Evolutionary conservation across 2,329 filamentous ascomycete species (phyloP).

Genomic region (Diplodia scrobiculata): DNA sequence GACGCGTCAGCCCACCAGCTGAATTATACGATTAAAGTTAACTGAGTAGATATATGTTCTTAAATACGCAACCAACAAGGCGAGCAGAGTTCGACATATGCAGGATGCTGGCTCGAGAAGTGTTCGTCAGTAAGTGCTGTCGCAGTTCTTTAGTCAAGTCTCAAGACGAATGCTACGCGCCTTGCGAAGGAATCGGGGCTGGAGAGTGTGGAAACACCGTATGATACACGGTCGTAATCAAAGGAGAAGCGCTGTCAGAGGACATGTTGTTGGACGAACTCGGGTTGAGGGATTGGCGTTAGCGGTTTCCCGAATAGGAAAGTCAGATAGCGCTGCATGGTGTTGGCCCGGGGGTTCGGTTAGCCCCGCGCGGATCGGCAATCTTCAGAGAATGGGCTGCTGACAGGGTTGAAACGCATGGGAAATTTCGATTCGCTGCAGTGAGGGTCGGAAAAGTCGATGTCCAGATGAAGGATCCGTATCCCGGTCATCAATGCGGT

Average conservation of each 20-base stretch:
- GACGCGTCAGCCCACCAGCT: too few species aligned
- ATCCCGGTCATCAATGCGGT: slow-evolving; percentile 10
- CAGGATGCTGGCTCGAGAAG: too few species aligned
- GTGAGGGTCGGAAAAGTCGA: not conserved
- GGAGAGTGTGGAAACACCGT: too few species aligned
- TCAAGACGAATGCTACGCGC: too few species aligned
- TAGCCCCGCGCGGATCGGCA: slow-evolving; percentile 9
- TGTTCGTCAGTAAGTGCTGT: too few species aligned
- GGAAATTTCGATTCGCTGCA: slow-evolving; percentile 8
- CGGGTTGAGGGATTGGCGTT: not conserved
- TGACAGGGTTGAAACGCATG: not conserved
- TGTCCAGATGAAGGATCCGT: slow-evolving; percentile 5
- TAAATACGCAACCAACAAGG: too few species aligned
- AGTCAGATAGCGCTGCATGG: not conserved
- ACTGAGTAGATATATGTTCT: too few species aligned
- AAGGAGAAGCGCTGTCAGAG: not conserved
- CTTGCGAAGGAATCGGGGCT: too few species aligned
- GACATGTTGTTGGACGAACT: not conserved
- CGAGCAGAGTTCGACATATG: too few species aligned
- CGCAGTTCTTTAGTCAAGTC: too few species aligned
- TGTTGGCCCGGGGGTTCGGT: slow-evolving; percentile 6
- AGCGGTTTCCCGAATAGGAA: not conserved
- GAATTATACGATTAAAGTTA: too few species aligned
- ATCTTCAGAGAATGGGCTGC: not conserved
- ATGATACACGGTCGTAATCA: too few species aligned